phyloP scores from a whole-genome alignment of 352 stramenopile genomes.

The Pythium scleroteichum region DNA sequence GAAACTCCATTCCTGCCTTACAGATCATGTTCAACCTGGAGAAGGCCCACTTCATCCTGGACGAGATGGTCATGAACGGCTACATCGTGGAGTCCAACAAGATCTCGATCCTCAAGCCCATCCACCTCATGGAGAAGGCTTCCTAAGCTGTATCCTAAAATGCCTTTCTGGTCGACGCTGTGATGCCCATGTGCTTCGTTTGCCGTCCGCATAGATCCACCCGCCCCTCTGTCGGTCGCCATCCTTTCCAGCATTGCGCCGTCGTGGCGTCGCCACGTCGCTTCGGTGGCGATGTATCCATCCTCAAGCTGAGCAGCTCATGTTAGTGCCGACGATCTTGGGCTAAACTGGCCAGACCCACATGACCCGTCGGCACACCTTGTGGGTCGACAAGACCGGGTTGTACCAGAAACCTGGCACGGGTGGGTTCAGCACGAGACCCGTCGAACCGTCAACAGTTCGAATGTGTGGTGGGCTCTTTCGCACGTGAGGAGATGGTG shows the following conservation, averaged over 20 bases:
- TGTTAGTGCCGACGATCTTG: too few species aligned
- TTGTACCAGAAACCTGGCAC: constrained; percentile 31
- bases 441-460: constrained; percentile 11
- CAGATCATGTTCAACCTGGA: constrained; percentile 94
- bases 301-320: not conserved
- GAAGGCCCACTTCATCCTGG: constrained; percentile 90
- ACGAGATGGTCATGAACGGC: constrained; percentile 99
- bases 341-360: constrained; percentile 15
- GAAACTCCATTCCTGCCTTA: not conserved
- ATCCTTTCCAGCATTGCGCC: too few species aligned
- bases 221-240: not conserved
- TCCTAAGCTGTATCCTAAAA: constrained; percentile 46
- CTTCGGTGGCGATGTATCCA: constrained; percentile 23
- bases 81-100: constrained; percentile 99
- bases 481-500: constrained; percentile 17
- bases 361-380: constrained; percentile 19
- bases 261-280: not conserved
- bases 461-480: constrained; percentile 28
- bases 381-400: constrained; percentile 18
- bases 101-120: constrained; percentile 97
- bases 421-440: constrained; percentile 21
- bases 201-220: too few species aligned
- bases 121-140: constrained; percentile 98
- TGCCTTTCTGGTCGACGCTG: not conserved
- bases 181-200: not conserved